phyloP scores from a whole-genome alignment of 441 rosid genomes.

The Sinapis alba region DNA sequence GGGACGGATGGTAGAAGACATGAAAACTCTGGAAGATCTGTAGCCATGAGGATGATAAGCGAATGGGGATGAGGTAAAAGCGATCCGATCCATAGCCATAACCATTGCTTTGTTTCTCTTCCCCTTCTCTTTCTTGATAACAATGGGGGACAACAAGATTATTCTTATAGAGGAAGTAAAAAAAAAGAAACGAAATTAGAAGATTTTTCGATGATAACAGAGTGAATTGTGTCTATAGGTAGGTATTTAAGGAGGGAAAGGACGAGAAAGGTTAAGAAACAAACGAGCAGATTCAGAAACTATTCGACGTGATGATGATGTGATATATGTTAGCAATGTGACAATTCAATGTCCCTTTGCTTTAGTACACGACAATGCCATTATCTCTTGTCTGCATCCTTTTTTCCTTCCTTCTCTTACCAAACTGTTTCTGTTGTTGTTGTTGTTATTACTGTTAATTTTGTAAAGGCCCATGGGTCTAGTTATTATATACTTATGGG shows the following conservation, averaged over 20 bases:
- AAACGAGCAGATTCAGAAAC: constrained; percentile 26
- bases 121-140: neutral
- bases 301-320: constrained; percentile 7
- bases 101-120: constrained; percentile 35
- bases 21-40: constrained; percentile 45
- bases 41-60: constrained; percentile 24
- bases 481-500: neutral
- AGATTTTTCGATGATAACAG: constrained; percentile 37
- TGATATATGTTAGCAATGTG: constrained; percentile 2
- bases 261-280: constrained; percentile 12
- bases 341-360: neutral
- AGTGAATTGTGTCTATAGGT: neutral
- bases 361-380: constrained; percentile 26
- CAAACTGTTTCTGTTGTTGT: neutral
- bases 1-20: constrained; percentile 46
- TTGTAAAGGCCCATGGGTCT: constrained; percentile 21
- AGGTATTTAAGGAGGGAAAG: constrained; percentile 11
- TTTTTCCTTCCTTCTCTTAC: neutral
- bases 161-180: neutral
- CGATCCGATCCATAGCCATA: constrained; percentile 39
- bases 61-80: constrained; percentile 33
- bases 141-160: neutral
- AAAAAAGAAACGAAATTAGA: neutral
- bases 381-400: neutral
- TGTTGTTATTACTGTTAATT: neutral